phyloP scores from a whole-genome alignment of 257 asterid genomes.

The Rauvolfia tetraphylla region DNA sequence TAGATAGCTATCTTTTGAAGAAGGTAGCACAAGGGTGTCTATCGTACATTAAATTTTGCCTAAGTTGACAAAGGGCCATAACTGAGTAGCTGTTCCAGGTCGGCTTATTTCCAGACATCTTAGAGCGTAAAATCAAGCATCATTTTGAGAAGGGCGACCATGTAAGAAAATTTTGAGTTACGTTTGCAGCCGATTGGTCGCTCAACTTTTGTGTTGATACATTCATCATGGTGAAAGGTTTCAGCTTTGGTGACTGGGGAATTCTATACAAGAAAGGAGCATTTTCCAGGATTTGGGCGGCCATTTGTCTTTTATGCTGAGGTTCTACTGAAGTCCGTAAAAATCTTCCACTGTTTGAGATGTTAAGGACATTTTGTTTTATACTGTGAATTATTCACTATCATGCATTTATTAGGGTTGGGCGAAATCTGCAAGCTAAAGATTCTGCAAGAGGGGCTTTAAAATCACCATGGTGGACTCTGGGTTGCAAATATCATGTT shows the following conservation, averaged over 20 bases:
- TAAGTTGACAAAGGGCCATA: constrained; percentile 5
- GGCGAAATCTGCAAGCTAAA: constrained; percentile 72
- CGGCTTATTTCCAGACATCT: constrained; percentile 85
- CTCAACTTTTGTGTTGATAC: constrained; percentile 39
- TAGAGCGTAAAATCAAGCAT: constrained; percentile 69
- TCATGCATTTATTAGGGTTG: constrained; percentile 50
- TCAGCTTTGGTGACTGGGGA: constrained; percentile 97
- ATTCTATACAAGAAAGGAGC: constrained; percentile 87
- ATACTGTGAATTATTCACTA: neutral
- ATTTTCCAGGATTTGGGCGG: constrained; percentile 96
- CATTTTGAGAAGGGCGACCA: constrained; percentile 87
- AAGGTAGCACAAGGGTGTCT: constrained; percentile 41
- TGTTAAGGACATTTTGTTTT: constrained; percentile 1
- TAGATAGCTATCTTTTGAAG: constrained; percentile 63
- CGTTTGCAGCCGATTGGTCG: constrained; percentile 27
- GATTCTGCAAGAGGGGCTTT: constrained; percentile 92
- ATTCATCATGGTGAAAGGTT: constrained; percentile 63
- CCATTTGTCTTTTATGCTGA: constrained; percentile 82
- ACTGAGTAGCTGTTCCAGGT: constrained; percentile 41
- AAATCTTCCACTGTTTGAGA: constrained; percentile 14
- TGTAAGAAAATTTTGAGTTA: constrained; percentile 40
- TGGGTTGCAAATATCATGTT: constrained; percentile 86
- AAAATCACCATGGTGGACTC: constrained; percentile 98
- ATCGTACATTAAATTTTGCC: neutral
- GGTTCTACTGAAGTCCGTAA: constrained; percentile 68